Conservation (phyloP, 106 monocot genomes). For the Allium sativum region DNA sequence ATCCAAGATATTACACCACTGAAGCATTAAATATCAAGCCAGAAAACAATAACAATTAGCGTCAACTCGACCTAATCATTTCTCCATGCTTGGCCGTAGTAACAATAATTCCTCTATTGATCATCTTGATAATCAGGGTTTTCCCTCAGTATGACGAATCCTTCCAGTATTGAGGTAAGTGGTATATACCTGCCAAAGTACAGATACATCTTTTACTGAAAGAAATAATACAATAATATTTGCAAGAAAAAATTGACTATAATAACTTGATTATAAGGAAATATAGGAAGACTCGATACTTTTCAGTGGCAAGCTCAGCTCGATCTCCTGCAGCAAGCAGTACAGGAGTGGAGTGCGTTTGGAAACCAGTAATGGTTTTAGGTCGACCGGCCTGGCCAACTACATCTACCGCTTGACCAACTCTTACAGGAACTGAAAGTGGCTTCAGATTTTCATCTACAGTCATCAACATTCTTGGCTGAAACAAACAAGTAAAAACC, state of each 20-base stretch:
- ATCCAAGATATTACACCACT: too few species aligned
- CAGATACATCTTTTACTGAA: too few species aligned
- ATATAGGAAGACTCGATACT: slow-evolving; percentile 27
- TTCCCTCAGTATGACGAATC: slow-evolving; percentile 92
- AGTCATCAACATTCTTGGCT: slow-evolving; percentile 99
- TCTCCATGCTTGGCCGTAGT: background rate
- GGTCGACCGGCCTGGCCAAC: slow-evolving; percentile 95
- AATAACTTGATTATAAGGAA: background rate
- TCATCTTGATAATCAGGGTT: slow-evolving; percentile 86
- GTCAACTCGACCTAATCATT: too few species aligned
- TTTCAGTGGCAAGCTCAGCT: slow-evolving; percentile 95
- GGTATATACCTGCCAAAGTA: slow-evolving; percentile 69
- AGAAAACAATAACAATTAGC: too few species aligned
- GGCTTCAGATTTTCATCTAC: slow-evolving; percentile 94
- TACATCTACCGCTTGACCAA: slow-evolving; percentile 96
- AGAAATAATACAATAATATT: background rate
- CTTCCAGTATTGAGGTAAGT: slow-evolving; percentile 66
- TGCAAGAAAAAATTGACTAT: background rate
- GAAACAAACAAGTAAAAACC: slow-evolving; percentile 2
- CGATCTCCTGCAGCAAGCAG: slow-evolving; percentile 94
- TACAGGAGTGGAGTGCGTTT: slow-evolving; percentile 91
- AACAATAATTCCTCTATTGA: background rate
- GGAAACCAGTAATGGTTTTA: slow-evolving; percentile 96
- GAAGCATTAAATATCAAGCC: too few species aligned
- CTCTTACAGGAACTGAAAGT: slow-evolving; percentile 75